A percentile compares a stretch with the other conserved stretches of the same genome.
phyloP scores from a whole-genome alignment of 495 filamentous ascomycete species.

The Friedmanniomyces endolithicus region DNA sequence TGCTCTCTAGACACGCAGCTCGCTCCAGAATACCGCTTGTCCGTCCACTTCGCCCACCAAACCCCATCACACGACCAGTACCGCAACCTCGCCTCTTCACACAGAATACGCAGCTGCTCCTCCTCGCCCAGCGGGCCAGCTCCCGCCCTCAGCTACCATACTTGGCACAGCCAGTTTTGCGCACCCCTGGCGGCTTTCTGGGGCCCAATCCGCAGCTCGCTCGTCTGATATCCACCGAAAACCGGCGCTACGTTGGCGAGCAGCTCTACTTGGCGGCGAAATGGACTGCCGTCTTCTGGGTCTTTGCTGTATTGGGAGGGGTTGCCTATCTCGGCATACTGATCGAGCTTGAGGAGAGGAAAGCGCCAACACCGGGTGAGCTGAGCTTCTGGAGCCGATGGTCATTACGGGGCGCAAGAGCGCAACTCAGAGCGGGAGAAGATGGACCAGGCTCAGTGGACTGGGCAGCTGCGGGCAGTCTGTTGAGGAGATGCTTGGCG shows the following conservation, averaged over 20 bases:
- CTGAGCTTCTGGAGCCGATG: conserved; percentile 31
- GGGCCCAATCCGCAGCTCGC: conserved; percentile 43
- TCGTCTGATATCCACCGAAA: conserved; percentile 66
- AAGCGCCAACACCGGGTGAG: conserved; percentile 20
- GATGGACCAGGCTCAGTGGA: conserved; percentile 43
- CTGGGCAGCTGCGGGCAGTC: conserved; percentile 49
- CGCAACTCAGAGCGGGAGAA: conserved; percentile 16
- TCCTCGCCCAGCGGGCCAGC: conserved; percentile 32
- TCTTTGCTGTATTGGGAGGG: conserved; percentile 39
- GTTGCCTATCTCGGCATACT: conserved; percentile 46
- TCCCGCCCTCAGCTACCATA: conserved; percentile 61
- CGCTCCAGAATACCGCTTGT: conserved; percentile 8
- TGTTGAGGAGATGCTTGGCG: conserved; percentile 40
- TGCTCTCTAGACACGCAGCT: conserved; percentile 9
- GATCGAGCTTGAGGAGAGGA: conserved; percentile 57
- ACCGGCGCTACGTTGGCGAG: conserved; percentile 51
- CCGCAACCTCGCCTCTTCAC: conserved; percentile 32
- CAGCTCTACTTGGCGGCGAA: conserved; percentile 50
- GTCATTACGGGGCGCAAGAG: conserved; percentile 25
- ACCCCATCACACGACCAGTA: neutral
- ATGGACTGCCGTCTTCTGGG: conserved; percentile 44
- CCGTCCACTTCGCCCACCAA: conserved; percentile 17
- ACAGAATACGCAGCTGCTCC: conserved; percentile 36
- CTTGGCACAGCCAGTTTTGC: conserved; percentile 51
- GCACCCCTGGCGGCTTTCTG: conserved; percentile 31